These are phyloP conservation scores for Nothophoma quercina DNA, from an alignment of 2,329 filamentous ascomycete species.

Conservation along the genomic window DNA sequence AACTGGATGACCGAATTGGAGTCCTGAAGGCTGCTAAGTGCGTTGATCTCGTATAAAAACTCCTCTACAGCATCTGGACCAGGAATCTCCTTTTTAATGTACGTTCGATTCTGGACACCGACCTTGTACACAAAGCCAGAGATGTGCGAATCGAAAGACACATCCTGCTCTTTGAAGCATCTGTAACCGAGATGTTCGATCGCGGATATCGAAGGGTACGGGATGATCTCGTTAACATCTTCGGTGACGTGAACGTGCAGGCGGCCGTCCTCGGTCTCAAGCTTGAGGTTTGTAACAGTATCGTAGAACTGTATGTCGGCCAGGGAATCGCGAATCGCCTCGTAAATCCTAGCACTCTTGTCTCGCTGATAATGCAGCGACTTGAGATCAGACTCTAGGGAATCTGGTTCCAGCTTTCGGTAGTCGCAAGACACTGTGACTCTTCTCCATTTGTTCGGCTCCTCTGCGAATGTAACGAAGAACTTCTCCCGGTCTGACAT, in stretches of 20 bases:
- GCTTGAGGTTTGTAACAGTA: slow-evolving; percentile 93
- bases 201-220: slow-evolving; percentile 76
- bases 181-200: slow-evolving; percentile 72
- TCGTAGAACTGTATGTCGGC: slow-evolving; percentile 95
- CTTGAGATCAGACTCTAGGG: slow-evolving; percentile 83
- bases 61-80: slow-evolving; percentile 95
- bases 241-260: slow-evolving; percentile 98
- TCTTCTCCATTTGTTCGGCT: slow-evolving; percentile 79
- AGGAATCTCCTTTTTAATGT: slow-evolving; percentile 98
- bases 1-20: slow-evolving; percentile 84
- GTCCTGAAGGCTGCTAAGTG: slow-evolving; percentile 77
- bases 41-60: slow-evolving; percentile 97
- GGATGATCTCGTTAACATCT: slow-evolving; percentile 92
- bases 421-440: slow-evolving; percentile 96
- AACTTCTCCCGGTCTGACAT: slow-evolving; percentile 94
- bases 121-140: slow-evolving; percentile 99
- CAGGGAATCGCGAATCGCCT: slow-evolving; percentile 90
- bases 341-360: slow-evolving; percentile 92
- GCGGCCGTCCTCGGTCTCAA: slow-evolving; percentile 86
- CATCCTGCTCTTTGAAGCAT: slow-evolving; percentile 73
- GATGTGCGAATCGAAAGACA: slow-evolving; percentile 89
- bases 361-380: slow-evolving; percentile 84
- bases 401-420: slow-evolving; percentile 77
- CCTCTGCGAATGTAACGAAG: slow-evolving; percentile 92
- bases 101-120: slow-evolving; percentile 69